Evolutionary conservation across 83 land plant genomes (phyloP).

Genomic region (Diphasiastrum complanatum): DNA sequence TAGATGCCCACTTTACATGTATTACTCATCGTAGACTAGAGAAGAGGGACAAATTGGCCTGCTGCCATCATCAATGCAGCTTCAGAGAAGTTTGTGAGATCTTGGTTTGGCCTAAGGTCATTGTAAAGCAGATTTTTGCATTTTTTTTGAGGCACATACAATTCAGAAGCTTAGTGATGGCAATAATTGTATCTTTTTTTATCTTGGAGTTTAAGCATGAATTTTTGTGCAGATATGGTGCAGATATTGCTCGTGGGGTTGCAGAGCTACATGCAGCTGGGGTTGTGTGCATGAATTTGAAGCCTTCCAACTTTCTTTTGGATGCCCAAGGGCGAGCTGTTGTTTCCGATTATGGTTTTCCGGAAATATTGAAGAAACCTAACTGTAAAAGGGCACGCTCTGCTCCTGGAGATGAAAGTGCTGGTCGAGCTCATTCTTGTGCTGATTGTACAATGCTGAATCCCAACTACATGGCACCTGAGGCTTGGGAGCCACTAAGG

Average conservation of each 20-base stretch:
- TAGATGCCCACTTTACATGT: too few species aligned
- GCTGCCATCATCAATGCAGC: too few species aligned
- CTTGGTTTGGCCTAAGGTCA: too few species aligned
- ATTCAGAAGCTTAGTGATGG: not conserved
- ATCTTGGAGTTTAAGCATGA: not conserved
- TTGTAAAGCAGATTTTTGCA: too few species aligned
- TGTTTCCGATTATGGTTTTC: slow-evolving; percentile 89
- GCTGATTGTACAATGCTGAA: slow-evolving; percentile 85
- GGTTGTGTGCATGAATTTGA: slow-evolving; percentile 78
- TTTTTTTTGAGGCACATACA: not conserved
- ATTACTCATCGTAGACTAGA: too few species aligned
- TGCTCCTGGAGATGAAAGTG: slow-evolving; percentile 30
- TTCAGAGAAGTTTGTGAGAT: too few species aligned
- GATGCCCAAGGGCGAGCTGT: slow-evolving; percentile 73
- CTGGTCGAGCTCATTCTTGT: slow-evolving; percentile 59
- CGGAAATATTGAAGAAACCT: slow-evolving; percentile 68
- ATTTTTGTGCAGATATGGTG: slow-evolving; percentile 60
- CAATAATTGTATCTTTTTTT: not conserved
- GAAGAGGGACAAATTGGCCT: too few species aligned
- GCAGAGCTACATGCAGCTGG: slow-evolving; percentile 99
- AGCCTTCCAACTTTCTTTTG: slow-evolving; percentile 83
- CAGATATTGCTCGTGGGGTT: slow-evolving; percentile 88
- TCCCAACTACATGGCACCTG: slow-evolving; percentile 86
- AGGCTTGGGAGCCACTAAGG: slow-evolving; percentile 91
- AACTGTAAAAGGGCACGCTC: slow-evolving; percentile 54